These are phyloP conservation scores for Lolium multiflorum DNA, from an alignment of 176 grass and related monocot species.

Conservation along the genomic window DNA sequence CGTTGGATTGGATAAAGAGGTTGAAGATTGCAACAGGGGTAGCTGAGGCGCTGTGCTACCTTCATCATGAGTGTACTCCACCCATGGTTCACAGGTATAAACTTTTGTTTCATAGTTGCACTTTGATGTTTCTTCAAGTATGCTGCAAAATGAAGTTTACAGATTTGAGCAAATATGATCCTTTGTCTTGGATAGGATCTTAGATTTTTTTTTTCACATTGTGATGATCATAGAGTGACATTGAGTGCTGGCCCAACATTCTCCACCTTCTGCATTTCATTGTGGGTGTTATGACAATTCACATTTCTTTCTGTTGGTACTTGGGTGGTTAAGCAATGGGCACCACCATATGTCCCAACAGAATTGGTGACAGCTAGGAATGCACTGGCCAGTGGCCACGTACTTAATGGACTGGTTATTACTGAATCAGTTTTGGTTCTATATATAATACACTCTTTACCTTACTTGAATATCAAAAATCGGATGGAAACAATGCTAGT, in stretches of 20 bases:
- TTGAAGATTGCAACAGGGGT: slow-evolving; percentile 96
- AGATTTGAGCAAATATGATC: slow-evolving; percentile 14
- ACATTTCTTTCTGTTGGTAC: slow-evolving; percentile 31
- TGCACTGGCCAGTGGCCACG: slow-evolving; percentile 14
- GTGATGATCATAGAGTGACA: not conserved
- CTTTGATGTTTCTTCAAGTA: not conserved
- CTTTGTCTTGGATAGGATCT: not conserved
- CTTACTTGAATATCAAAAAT: not conserved
- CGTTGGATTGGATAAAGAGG: slow-evolving; percentile 99
- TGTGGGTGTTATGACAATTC: slow-evolving; percentile 31
- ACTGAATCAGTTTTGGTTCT: slow-evolving; percentile 8
- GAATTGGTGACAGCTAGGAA: slow-evolving; percentile 33
- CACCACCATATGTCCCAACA: slow-evolving; percentile 16
- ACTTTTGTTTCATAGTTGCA: slow-evolving; percentile 23
- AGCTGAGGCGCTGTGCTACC: slow-evolving; percentile 90
- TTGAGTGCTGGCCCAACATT: slow-evolving; percentile 23
- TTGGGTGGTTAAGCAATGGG: not conserved
- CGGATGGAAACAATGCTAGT: not conserved
- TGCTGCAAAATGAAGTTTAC: not conserved
- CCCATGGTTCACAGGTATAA: slow-evolving; percentile 96
- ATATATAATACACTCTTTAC: not conserved
- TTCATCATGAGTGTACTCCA: slow-evolving; percentile 89
- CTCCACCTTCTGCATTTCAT: slow-evolving; percentile 26
- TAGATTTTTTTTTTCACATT: not conserved
- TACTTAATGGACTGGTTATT: slow-evolving; percentile 22